These are phyloP conservation scores for Cucumis melo DNA, from an alignment of 306 rosid species.

Conservation along the genomic window DNA sequence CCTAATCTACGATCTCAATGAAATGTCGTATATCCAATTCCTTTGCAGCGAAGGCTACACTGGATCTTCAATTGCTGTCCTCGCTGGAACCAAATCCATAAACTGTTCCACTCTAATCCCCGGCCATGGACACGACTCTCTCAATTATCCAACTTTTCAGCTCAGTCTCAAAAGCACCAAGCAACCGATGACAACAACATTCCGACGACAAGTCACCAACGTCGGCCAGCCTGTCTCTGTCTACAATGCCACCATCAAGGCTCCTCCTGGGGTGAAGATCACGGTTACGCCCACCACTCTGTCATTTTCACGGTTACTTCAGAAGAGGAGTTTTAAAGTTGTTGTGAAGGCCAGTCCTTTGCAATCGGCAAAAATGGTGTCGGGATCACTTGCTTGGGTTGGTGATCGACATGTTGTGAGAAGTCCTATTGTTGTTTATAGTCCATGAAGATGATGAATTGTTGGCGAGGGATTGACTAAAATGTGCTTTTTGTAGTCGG, in stretches of 20 bases:
- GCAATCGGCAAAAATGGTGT: slow-evolving; percentile 23
- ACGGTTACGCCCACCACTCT: slow-evolving; percentile 39
- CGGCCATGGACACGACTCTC: slow-evolving; percentile 53
- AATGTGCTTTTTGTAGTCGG: background rate
- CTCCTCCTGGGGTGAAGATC: slow-evolving; percentile 55
- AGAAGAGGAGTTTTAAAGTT: slow-evolving; percentile 57
- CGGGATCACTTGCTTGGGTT: slow-evolving; percentile 57
- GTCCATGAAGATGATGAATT: slow-evolving; percentile 8
- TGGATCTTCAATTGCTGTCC: slow-evolving; percentile 28
- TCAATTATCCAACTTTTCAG: slow-evolving; percentile 73
- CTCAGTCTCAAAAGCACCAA: slow-evolving; percentile 26
- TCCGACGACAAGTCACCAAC: slow-evolving; percentile 57
- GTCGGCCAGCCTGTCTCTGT: slow-evolving; percentile 44
- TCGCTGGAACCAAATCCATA: slow-evolving; percentile 36
- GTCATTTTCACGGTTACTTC: slow-evolving; percentile 25
- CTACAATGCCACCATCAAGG: slow-evolving; percentile 40
- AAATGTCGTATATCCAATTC: slow-evolving; percentile 48
- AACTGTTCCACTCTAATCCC: slow-evolving; percentile 59
- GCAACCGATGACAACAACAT: slow-evolving; percentile 24
- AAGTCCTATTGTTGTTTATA: slow-evolving; percentile 63
- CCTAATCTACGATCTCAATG: slow-evolving; percentile 58
- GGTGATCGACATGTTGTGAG: slow-evolving; percentile 35
- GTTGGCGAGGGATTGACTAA: background rate
- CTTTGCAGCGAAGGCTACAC: slow-evolving; percentile 69
- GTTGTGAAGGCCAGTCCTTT: slow-evolving; percentile 50